phyloP scores from a whole-genome alignment of 306 rosid species.

The Lablab purpureus region DNA sequence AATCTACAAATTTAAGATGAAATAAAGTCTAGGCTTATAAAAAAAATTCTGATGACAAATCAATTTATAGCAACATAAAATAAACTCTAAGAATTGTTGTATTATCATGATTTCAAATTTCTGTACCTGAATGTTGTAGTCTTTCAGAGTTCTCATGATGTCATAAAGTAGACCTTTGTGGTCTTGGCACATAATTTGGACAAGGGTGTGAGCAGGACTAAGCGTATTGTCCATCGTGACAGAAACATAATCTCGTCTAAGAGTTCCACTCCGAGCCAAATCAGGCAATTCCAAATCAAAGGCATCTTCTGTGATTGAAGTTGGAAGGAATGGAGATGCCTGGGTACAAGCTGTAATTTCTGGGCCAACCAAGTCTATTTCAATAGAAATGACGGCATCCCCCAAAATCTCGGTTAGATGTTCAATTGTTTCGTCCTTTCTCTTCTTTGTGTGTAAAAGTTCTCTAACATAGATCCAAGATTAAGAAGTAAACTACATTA shows the following conservation, averaged over 20 bases:
- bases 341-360: constrained; percentile 69
- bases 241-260: constrained; percentile 62
- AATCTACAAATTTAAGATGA: background rate
- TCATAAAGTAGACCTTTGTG: constrained; percentile 97
- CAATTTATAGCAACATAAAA: constrained; percentile 37
- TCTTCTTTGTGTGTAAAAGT: constrained; percentile 76
- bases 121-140: constrained; percentile 81
- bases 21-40: background rate
- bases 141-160: constrained; percentile 97
- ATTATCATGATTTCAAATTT: constrained; percentile 3
- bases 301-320: constrained; percentile 67
- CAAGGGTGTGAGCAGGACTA: constrained; percentile 94
- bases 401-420: constrained; percentile 56
- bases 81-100: constrained; percentile 5
- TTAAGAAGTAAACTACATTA: constrained; percentile 37
- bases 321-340: constrained; percentile 77
- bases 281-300: constrained; percentile 57
- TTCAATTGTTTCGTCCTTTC: constrained; percentile 70
- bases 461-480: constrained; percentile 65
- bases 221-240: constrained; percentile 78
- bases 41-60: background rate
- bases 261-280: constrained; percentile 51
- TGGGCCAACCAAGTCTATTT: constrained; percentile 74
- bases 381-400: constrained; percentile 67
- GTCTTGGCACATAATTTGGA: constrained; percentile 86